phyloP scores from a whole-genome alignment of 2,329 filamentous ascomycete species.

The Diaporthe citriasiana region DNA sequence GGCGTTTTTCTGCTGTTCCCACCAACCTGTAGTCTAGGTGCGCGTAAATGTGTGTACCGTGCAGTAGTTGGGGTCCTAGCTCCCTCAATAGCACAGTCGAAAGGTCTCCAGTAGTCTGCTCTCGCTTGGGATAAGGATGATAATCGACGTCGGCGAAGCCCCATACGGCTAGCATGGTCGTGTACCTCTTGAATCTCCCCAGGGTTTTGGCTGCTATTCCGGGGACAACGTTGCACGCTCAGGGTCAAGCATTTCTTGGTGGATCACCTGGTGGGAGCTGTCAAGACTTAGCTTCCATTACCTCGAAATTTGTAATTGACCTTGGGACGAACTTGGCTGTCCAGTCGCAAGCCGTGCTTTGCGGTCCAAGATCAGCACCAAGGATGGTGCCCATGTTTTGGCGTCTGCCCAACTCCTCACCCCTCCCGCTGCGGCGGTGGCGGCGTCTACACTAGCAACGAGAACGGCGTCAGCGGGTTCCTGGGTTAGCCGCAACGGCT shows the following conservation, averaged over 20 bases:
- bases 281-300: conserved; percentile 33
- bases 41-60: conserved; percentile 18
- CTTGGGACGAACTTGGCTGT: conserved; percentile 21
- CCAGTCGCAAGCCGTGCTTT: conserved; percentile 36
- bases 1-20: conserved; percentile 15
- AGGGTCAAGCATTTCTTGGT: conserved; percentile 33
- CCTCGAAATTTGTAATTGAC: conserved; percentile 33
- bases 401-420: conserved; percentile 4
- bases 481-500: conserved; percentile 33
- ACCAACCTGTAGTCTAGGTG: conserved; percentile 1
- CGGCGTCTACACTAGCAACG: neutral
- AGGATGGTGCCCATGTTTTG: conserved; percentile 1
- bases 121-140: conserved; percentile 24
- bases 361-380: conserved; percentile 8
- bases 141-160: conserved; percentile 16
- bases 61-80: conserved; percentile 22
- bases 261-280: conserved; percentile 24
- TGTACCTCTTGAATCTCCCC: neutral
- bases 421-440: conserved; percentile 4
- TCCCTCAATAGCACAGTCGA: neutral
- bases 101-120: conserved; percentile 16
- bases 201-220: conserved; percentile 19
- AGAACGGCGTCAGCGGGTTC: conserved; percentile 20
- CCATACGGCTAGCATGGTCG: conserved; percentile 22
- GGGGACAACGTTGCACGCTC: conserved; percentile 32